Base-by-base conservation (phyloP, 306 rosid species). In the Fragaria vesca region DNA sequence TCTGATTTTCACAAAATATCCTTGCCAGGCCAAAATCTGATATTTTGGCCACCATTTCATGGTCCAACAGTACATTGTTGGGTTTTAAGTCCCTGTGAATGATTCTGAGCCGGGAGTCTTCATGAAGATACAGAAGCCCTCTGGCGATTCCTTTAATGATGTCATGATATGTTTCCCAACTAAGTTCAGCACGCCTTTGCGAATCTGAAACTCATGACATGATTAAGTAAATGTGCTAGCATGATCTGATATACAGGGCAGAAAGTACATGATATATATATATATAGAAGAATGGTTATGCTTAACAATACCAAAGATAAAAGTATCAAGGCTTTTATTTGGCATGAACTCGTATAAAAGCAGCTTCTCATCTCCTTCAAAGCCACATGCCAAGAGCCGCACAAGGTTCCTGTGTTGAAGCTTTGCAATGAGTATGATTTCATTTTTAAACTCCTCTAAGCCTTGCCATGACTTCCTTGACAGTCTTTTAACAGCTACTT, bases 331-430 rank as follows among this genome's bases (percentile, higher is more conserved):
- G 78, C 93, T 89, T 81, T 77, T 84, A 75, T 91, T 89, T 73
- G 90, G 87, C 86, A 89, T 82, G 82, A 80, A 86, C 72, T 92
- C 97, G 55, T 90, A 90, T 32, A 90, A 54, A 36, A 87, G 89
- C 24, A 88, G 51, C 81, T 83, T 87, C 77, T 89, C 96, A 2
- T 91, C 86, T 80, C 75, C 89, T 43, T 90, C 91, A 38, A 88
- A 42, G 73, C 85, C 74, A 65, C 85, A 92, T 4, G 96, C 93
- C 66, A 92, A 63, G n/a, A 92, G 85, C 82, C 86, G 86, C 73
- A 89, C 90, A 45, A 92, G 85, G 82, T 90, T 92, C 69, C 78
- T 85, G 32, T 87, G 93, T 71, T 92, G 93, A 73, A 92, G 94
- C 74, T 87, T 90, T 9, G 89, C 85, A 20, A 92, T 82, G 15